Percentiles rank a stretch among this genome's conserved stretches.
phyloP scores from a whole-genome alignment of 441 rosid genomes.

The Raphanus hybrid region DNA sequence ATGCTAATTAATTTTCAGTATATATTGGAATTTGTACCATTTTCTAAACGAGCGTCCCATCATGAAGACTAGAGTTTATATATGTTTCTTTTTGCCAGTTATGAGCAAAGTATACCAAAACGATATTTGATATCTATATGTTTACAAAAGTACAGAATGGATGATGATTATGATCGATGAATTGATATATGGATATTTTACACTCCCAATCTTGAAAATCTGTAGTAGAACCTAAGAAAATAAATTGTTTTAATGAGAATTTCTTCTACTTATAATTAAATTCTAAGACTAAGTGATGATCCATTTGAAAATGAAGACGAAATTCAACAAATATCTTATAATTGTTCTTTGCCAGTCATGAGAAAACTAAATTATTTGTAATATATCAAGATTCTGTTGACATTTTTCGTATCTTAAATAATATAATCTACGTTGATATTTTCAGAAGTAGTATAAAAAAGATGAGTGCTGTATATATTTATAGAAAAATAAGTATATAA shows the following conservation, averaged over 20 bases:
- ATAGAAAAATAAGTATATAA: too few species aligned
- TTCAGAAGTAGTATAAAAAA: too few species aligned
- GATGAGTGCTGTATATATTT: too few species aligned
- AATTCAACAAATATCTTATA: neutral
- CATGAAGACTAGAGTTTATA: slow-evolving; percentile 17
- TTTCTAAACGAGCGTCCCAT: slow-evolving; percentile 45
- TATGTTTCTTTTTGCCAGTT: neutral
- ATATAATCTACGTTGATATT: too few species aligned
- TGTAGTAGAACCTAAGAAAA: too few species aligned
- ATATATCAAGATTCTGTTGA: slow-evolving; percentile 25
- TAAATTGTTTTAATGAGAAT: too few species aligned
- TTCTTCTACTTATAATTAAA: too few species aligned
- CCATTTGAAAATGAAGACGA: neutral
- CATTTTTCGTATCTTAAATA: slow-evolving; percentile 20
- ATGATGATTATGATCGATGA: neutral
- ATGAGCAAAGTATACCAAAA: neutral
- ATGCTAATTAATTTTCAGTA: neutral
- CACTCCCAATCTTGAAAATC: too few species aligned
- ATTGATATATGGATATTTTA: neutral
- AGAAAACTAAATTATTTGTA: neutral
- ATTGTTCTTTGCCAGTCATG: neutral
- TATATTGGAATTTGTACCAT: too few species aligned
- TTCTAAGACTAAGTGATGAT: neutral
- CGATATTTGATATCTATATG: neutral
- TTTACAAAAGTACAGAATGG: too few species aligned